Base-by-base conservation (phyloP, 352 stramenopile species). In the Phytophthora kernoviae region DNA sequence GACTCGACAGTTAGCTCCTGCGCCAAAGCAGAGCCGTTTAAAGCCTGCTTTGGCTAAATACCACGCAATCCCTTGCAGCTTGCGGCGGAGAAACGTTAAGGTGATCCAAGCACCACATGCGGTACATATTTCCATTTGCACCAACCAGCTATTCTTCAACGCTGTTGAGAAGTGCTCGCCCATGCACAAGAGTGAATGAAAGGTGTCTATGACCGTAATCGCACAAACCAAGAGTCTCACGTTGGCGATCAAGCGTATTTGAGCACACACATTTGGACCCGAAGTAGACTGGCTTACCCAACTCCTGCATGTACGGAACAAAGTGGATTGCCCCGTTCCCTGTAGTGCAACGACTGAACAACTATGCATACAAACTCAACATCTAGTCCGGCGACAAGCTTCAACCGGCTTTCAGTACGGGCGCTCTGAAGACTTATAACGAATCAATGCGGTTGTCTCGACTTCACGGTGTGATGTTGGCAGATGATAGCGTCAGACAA, bases 291-390 rank as follows among this genome's bases (percentile, higher is more conserved):
- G n/a, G n/a, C n/a, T n/a, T n/a, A n/a, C n/a, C n/a, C n/a, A n/a
- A n/a, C n/a, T n/a, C n/a, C n/a, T n/a, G 30, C 30, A 34, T 5
- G 30, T 34, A 11, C 11, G 30, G 30, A 6, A 6, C 30, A 34
- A 34, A 34, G 30, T 34, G 30, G 30, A 34, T 34, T 11, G 30
- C 6, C 11, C 30, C 30, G 11, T 34, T 11, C 11, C 6, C 30
- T 11, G 30, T 34, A 11, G 6, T 34, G 11, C 30, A 11, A 6
- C 11, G 30, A 6, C 22, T 65, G 0, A 30, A 65, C 40, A 47
- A 56, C 1, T 48, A 65, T 14, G 47, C 54, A 11, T 65, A 70
- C 50, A 43, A 70, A 36, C 40, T 61, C 0, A 65, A 70, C 15
- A 46, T 65, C 7, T 54, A 40, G 0, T 9, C 54, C 7, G 60